Percentiles rank a stretch among this genome's conserved stretches.
Evolutionary conservation across 441 rosid species (phyloP).

Genomic region (Populus trichocarpa): DNA sequence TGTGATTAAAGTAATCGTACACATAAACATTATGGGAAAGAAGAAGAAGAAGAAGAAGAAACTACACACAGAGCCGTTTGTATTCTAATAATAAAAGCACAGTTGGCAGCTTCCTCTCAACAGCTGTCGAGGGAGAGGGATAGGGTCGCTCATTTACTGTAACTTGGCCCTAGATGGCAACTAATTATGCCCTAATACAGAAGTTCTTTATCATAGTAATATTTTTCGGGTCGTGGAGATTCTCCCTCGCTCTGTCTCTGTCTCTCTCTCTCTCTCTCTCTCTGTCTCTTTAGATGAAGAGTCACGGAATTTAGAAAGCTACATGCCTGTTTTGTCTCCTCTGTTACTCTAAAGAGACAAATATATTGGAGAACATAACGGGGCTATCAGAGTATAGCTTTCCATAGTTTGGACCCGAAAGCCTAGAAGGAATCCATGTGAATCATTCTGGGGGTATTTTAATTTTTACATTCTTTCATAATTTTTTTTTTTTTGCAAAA

Average conservation of each 20-base stretch:
- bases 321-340: not conserved
- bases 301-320: no score
- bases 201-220: no score
- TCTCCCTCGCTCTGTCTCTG: no score
- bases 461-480: no score
- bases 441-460: not conserved
- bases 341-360: not conserved
- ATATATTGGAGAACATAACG: not conserved
- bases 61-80: no score
- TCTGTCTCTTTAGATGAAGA: no score
- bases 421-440: not conserved
- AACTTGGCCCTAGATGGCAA: not conserved
- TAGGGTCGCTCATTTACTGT: not conserved
- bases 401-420: not conserved
- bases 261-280: no score
- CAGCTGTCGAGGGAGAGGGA: constrained; percentile 17
- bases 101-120: constrained; percentile 19
- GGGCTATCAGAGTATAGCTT: not conserved
- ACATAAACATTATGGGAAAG: not conserved
- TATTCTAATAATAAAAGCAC: not conserved
- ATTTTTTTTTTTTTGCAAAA: no score
- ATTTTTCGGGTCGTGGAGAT: no score
- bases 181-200: not conserved
- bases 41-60: no score
- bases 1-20: not conserved